A percentile compares a stretch with the other conserved stretches of the same genome.
phyloP scores from a whole-genome alignment of 495 filamentous ascomycete species.

The Aspergillus sclerotiicarbonarius region DNA sequence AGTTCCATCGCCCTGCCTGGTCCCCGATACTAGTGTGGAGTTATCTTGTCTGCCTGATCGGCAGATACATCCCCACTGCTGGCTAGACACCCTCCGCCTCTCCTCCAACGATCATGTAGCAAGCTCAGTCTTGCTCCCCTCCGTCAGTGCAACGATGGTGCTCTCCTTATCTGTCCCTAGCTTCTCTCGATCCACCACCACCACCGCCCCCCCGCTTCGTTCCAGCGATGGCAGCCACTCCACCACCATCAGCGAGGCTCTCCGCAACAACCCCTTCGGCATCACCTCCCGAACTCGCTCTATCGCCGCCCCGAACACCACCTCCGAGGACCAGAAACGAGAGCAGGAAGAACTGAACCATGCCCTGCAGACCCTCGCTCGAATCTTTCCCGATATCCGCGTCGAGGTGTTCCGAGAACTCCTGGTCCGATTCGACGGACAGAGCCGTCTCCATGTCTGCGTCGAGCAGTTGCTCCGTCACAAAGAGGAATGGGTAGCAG shows the following conservation, averaged over 20 bases:
- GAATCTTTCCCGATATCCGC: conserved; percentile 82
- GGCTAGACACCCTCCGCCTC: neutral
- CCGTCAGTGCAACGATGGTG: conserved; percentile 34
- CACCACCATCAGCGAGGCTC: conserved; percentile 39
- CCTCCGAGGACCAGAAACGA: conserved; percentile 30
- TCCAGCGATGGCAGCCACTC: conserved; percentile 26
- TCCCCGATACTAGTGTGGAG: too few relatives aligned
- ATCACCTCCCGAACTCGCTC: conserved; percentile 34
- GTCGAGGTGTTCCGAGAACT: conserved; percentile 92
- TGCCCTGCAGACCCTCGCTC: conserved; percentile 65
- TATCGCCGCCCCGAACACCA: conserved; percentile 9
- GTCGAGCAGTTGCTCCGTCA: conserved; percentile 82
- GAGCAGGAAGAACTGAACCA: conserved; percentile 70
- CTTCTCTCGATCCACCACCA: conserved; percentile 37
- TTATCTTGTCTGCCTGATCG: too few relatives aligned
- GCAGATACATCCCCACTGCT: neutral
- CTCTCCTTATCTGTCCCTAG: conserved; percentile 42
- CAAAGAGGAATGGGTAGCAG: conserved; percentile 69
- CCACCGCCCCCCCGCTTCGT: conserved; percentile 28
- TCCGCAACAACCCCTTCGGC: conserved; percentile 47
- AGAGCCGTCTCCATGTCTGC: conserved; percentile 80
- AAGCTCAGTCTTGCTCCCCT: conserved; percentile 6
- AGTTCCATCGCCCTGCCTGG: too few relatives aligned
- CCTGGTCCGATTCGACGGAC: conserved; percentile 73
- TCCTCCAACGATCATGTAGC: conserved; percentile 36